These are phyloP conservation scores for Fusarium paranaense DNA, from an alignment of 2,329 filamentous ascomycete species.

Conservation along the genomic window DNA sequence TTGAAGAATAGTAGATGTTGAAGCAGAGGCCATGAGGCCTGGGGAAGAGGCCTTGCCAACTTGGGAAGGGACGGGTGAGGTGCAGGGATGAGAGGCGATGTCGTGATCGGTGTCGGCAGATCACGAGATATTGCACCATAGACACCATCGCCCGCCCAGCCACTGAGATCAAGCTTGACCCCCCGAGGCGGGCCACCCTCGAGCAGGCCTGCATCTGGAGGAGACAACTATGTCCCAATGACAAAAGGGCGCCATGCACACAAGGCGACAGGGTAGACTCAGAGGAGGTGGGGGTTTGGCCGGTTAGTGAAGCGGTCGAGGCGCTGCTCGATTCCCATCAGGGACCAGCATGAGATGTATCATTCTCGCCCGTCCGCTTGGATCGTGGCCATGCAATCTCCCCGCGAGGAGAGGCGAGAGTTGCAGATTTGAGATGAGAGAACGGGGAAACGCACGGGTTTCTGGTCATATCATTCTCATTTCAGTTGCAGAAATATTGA, in stretches of 20 bases:
- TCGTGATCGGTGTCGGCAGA: slow-evolving; percentile 49
- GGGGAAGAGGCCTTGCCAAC: slow-evolving; percentile 42
- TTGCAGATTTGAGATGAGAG: slow-evolving; percentile 7
- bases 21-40: slow-evolving; percentile 31
- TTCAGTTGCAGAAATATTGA: background rate
- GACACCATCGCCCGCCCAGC: slow-evolving; percentile 55
- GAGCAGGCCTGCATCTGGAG: slow-evolving; percentile 32
- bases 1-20: slow-evolving; percentile 38
- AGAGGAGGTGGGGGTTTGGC: slow-evolving; percentile 29
- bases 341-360: slow-evolving; percentile 23
- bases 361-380: slow-evolving; percentile 36
- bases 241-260: slow-evolving; percentile 24
- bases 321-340: slow-evolving; percentile 28
- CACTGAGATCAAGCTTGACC: slow-evolving; percentile 40
- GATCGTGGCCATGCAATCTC: slow-evolving; percentile 17
- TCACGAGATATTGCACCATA: slow-evolving; percentile 75
- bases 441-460: slow-evolving; percentile 3
- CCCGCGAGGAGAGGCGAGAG: slow-evolving; percentile 11
- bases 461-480: background rate
- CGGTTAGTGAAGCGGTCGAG: slow-evolving; percentile 17
- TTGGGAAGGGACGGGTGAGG: slow-evolving; percentile 41
- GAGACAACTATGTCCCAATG: slow-evolving; percentile 41
- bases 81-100: slow-evolving; percentile 40
- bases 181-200: slow-evolving; percentile 37
- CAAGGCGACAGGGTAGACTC: slow-evolving; percentile 27